Base-by-base conservation (phyloP, 73 alveolate genomes). In the Uronychia binucleata region DNA sequence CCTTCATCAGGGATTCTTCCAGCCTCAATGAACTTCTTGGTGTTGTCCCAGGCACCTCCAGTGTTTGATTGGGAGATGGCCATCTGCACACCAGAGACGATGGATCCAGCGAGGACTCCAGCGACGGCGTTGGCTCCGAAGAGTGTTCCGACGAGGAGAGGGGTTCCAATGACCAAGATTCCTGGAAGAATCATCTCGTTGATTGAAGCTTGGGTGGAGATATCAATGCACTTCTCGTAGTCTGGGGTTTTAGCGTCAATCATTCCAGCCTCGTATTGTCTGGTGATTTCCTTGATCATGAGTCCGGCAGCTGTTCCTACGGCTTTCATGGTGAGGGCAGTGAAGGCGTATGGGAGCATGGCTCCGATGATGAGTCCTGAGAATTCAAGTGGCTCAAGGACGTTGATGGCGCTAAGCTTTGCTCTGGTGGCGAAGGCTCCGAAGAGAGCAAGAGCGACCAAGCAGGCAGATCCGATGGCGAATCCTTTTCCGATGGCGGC, bases 401-500 rank as follows among this genome's bases (percentile, higher is more conserved):
- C 91, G 85, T 92, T 90, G 82, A 92, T 94, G 57, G 74, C 88
- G 27, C 34, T 58, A n/a, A 86, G 77, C 29, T 77, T 60, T n/a
- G 88, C 75, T 92, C 97, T 88, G 80, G 97, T 92, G 57, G 91
- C 87, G 87, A 92, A 96, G 81, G 98, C 99, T 78, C 98, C 99
- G 94, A 92, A 94, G n/a, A 97, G 96, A 28, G 99, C 98, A 34
- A 97, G 92, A 35, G 98, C 90, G 79, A 96, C 99, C 58, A 97
- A 88, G 78, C 98, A 98, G 57, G 99, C 99, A 11, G 99, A 93
- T 79, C 99, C 99, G 80, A 96, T 97, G 88, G 99, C 99, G 94
- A 97, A 97, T 77, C 99, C 99, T 86, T 97, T 97, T 28, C 99
- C 98, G 59, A 94, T 92, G 77, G 99, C 99, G 27, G 99, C 99